Base-by-base conservation (phyloP, 768 basidiomycete genomes). In the Leccinum aurantiacum region DNA sequence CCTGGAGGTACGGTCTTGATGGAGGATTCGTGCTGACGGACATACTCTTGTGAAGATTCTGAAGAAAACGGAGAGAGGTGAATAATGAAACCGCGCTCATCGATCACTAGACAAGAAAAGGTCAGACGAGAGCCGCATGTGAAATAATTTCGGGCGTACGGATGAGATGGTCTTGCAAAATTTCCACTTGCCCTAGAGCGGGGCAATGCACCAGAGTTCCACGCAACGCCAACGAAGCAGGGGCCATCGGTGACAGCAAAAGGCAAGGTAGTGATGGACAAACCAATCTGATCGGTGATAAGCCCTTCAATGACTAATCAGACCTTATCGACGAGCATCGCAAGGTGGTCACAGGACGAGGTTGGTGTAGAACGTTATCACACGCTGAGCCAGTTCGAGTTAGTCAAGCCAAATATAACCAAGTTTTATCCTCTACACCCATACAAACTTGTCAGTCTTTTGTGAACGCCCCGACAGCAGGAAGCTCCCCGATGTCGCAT, bases 121-220 rank as follows among this genome's bases (percentile, higher is more conserved):
- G 44, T 74, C 17, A 66, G 6, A 48, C 15, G 24, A 44, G 3
- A 48, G 13, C n/a, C 7, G 25, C 14, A 25, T 24, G 44, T 44
- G 53, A 37, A 10, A 4, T 41, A 41, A 29, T 15, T n/a, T 22
- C 22, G 22, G 48, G 52, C 55, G 41, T 57, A 78, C 89, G 75
- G 53, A 91, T 72, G 24, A 89, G 67, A 64, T 87, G 73, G 63
- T 91, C 83, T 3, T 73, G 69, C 15, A 85, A 71, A 24, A 91
- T 81, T 15, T 82, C 76, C 9, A 91, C 63, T n/a, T 74, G 58
- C 6, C 83, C 84, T 5, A 85, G 78, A 6, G 62, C 54, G 1
- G 83, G 83, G 29, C 84, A 81, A 61, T 88, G 84, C 1, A 88
- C 80, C 41, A 89, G 79, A 3, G 83, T 80, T 11, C 85, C 88